Percentiles rank a stretch among this genome's conserved stretches.
phyloP scores from a whole-genome alignment of 495 filamentous ascomycete species.

The Daldinia bambusicola region DNA sequence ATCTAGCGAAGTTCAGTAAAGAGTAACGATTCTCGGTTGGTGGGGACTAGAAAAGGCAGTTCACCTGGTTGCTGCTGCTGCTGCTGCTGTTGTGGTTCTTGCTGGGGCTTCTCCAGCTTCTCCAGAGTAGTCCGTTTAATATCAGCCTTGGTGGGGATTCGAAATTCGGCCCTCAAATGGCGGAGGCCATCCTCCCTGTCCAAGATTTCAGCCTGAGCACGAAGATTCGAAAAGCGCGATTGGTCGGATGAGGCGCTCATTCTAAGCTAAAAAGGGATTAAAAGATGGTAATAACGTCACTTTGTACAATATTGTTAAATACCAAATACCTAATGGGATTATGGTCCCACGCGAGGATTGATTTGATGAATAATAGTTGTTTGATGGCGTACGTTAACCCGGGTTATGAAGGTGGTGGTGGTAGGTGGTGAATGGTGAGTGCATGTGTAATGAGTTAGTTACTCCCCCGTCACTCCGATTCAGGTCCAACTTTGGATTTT shows the following conservation, averaged over 20 bases:
- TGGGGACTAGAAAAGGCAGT: slow-evolving; percentile 20
- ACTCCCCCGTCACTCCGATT: too few relatives aligned
- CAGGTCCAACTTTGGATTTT: slow-evolving; percentile 12
- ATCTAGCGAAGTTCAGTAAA: slow-evolving; percentile 48
- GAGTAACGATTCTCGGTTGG: slow-evolving; percentile 28
- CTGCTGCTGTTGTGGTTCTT: slow-evolving; percentile 24
- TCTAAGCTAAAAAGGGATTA: slow-evolving; percentile 5
- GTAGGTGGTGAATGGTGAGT: slow-evolving; percentile 10
- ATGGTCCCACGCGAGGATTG: not conserved
- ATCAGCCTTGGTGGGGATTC: slow-evolving; percentile 83
- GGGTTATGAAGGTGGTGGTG: too few relatives aligned
- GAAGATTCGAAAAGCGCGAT: slow-evolving; percentile 61
- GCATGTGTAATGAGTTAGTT: slow-evolving; percentile 29
- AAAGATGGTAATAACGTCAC: not conserved
- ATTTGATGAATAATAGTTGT: slow-evolving; percentile 15
- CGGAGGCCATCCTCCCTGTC: slow-evolving; percentile 77
- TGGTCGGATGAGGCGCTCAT: slow-evolving; percentile 47
- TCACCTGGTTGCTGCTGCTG: slow-evolving; percentile 40
- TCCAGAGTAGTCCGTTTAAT: slow-evolving; percentile 72
- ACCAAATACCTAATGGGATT: too few relatives aligned
- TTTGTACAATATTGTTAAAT: not conserved
- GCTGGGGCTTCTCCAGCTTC: not conserved
- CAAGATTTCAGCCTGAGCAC: slow-evolving; percentile 55
- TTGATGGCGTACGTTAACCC: slow-evolving; percentile 13
- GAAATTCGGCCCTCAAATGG: slow-evolving; percentile 78